Percentiles rank a stretch among this genome's conserved stretches.
phyloP scores from a whole-genome alignment of 768 basidiomycete genomes.

The Tephrocybe sp. region DNA sequence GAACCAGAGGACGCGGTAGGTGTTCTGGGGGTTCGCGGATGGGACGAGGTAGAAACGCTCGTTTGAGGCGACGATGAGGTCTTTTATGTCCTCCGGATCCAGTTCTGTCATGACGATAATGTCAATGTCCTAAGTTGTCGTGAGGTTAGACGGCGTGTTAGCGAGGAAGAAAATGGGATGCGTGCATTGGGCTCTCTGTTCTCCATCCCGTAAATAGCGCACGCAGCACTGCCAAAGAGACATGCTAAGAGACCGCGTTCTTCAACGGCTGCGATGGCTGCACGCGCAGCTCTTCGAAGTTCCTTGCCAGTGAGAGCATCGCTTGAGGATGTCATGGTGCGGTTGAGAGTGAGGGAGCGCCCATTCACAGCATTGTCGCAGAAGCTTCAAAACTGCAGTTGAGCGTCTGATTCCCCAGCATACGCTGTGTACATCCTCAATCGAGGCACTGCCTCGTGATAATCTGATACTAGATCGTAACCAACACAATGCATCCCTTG shows the following conservation, averaged over 20 bases:
- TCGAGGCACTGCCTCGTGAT: no score
- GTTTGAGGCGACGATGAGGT: constrained; percentile 28
- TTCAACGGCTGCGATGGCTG: constrained; percentile 23
- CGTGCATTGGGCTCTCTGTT: constrained; percentile 33
- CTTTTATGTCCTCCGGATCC: constrained; percentile 40
- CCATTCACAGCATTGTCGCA: no score
- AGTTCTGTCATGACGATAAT: constrained; percentile 38
- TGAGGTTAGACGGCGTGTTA: background rate
- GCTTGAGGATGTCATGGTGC: background rate
- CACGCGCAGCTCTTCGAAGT: constrained; percentile 25
- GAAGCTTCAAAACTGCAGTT: no score
- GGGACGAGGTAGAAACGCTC: constrained; percentile 36
- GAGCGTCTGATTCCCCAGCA: no score
- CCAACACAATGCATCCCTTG: no score
- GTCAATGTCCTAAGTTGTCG: constrained; percentile 43
- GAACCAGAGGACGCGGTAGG: constrained; percentile 44
- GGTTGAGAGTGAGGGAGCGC: background rate
- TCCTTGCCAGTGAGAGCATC: constrained; percentile 15
- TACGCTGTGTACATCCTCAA: no score
- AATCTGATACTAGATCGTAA: no score
- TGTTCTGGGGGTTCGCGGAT: constrained; percentile 35
- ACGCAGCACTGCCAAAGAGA: constrained; percentile 41
- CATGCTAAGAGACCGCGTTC: constrained; percentile 29
- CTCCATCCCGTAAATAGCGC: constrained; percentile 35
- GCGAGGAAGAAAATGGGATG: background rate